Evolutionary conservation across 352 stramenopile species (phyloP).

Genomic region (Pythium aquatile): DNA sequence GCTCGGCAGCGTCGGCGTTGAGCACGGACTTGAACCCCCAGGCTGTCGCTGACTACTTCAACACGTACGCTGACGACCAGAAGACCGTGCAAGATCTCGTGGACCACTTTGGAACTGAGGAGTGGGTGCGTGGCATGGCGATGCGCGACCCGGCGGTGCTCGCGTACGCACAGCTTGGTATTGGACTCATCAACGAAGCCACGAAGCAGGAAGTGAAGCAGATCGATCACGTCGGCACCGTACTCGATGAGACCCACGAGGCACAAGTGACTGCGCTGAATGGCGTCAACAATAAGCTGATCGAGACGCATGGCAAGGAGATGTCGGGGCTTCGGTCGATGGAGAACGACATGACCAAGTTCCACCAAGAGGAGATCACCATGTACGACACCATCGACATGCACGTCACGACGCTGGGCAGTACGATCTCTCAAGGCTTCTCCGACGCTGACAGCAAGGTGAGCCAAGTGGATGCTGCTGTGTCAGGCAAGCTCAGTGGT

Average conservation of each 20-base stretch:
- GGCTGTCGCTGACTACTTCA: constrained; percentile 1
- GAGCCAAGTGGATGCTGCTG: neutral
- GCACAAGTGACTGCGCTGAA: neutral
- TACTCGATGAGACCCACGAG: neutral
- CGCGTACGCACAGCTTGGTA: neutral
- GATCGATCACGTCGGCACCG: neutral
- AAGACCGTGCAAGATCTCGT: neutral
- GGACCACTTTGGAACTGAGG: neutral
- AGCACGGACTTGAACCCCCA: neutral
- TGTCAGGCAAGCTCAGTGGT: constrained; percentile 1
- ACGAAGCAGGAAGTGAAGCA: constrained; percentile 1
- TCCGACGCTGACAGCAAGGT: neutral
- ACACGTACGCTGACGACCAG: constrained; percentile 3
- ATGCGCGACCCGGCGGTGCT: constrained; percentile 2
- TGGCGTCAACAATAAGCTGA: constrained; percentile 7
- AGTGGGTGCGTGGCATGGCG: constrained; percentile 4
- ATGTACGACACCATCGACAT: constrained; percentile 7
- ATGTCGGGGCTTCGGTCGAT: constrained; percentile 7
- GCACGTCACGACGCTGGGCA: neutral
- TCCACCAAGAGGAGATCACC: constrained; percentile 7
- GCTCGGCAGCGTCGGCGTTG: neutral
- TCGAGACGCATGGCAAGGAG: neutral
- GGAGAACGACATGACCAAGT: constrained; percentile 13
- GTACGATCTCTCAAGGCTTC: constrained; percentile 4
- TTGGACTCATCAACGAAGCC: neutral